Conservation (phyloP, 2,329 filamentous ascomycete species). For the Arthrobotrys conoides region DNA sequence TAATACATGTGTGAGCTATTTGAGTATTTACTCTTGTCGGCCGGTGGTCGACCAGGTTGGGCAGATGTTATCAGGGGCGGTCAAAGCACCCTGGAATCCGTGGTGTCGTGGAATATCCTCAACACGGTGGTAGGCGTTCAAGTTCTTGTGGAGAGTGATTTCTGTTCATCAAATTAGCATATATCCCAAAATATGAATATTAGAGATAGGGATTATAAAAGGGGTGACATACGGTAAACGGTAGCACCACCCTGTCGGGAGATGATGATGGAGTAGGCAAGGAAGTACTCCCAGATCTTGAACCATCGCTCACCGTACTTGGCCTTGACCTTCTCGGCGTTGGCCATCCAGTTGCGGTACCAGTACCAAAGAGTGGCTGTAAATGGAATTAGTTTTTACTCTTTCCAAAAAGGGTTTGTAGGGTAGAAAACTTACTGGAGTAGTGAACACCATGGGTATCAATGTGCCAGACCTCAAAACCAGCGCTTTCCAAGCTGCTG, state of each 20-base stretch:
- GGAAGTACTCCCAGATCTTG: conserved; percentile 95
- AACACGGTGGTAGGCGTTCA: conserved; percentile 86
- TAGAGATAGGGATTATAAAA: neutral
- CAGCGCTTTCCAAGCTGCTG: conserved; percentile 85
- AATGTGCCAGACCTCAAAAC: conserved; percentile 90
- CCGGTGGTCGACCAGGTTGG: conserved; percentile 53
- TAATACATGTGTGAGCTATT: neutral
- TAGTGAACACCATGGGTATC: conserved; percentile 86
- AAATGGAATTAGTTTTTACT: conserved; percentile 70
- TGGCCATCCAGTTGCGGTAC: conserved; percentile 98
- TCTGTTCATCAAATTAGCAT: conserved; percentile 66
- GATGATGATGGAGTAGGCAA: conserved; percentile 85
- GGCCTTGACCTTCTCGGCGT: conserved; percentile 89
- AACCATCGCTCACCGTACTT: conserved; percentile 98
- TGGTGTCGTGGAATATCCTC: conserved; percentile 80
- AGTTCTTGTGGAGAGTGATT: conserved; percentile 88
- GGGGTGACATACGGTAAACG: conserved; percentile 74
- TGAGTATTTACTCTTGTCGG: conserved; percentile 23
- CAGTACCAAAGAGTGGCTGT: conserved; percentile 96
- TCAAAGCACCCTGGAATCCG: conserved; percentile 77
- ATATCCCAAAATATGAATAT: neutral
- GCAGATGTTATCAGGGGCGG: conserved; percentile 41
- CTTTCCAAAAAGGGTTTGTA: neutral
- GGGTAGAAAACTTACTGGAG: conserved; percentile 38
- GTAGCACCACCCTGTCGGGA: conserved; percentile 87